Evolutionary conservation across 2,329 filamentous ascomycete genomes (phyloP).

Genomic region (Fusarium solani-melongenae): DNA sequence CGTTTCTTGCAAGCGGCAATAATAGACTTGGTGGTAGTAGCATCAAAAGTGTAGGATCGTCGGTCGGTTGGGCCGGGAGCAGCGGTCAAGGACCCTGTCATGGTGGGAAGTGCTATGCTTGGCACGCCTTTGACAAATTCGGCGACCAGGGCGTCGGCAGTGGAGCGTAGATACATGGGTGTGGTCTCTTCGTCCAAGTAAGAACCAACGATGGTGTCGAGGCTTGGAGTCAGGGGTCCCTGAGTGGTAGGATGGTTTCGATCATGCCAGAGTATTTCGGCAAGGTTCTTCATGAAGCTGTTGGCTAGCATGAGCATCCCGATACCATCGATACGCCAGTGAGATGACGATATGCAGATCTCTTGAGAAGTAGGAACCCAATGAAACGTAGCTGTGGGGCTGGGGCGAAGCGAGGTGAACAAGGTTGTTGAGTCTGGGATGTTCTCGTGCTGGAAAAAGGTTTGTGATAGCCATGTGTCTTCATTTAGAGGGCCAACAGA

Average conservation of each 20-base stretch:
- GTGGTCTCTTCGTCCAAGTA: constrained; percentile 40
- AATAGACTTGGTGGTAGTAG: not conserved
- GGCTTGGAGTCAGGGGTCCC: constrained; percentile 41
- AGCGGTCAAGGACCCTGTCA: not conserved
- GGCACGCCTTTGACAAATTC: not conserved
- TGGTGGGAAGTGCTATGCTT: not conserved
- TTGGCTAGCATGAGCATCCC: constrained; percentile 41
- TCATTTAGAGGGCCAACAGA: constrained; percentile 6
- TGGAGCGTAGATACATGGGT: not conserved
- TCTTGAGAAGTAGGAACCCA: constrained; percentile 17
- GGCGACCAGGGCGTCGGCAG: not conserved
- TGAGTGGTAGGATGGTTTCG: constrained; percentile 30
- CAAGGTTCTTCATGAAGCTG: constrained; percentile 36
- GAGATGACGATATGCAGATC: constrained; percentile 26
- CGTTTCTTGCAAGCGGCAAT: not conserved
- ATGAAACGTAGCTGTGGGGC: constrained; percentile 11
- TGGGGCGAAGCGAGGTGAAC: not conserved
- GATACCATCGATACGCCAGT: constrained; percentile 46
- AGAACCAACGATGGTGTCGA: constrained; percentile 37
- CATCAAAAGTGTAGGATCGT: not conserved
- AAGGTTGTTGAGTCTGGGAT: not conserved
- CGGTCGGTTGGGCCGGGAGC: not conserved
- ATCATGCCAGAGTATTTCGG: constrained; percentile 25
- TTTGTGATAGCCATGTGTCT: constrained; percentile 12
- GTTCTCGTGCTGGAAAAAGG: constrained; percentile 11